These are phyloP conservation scores for Rosa persica DNA, from an alignment of 306 rosid genomes.

Conservation along the genomic window DNA sequence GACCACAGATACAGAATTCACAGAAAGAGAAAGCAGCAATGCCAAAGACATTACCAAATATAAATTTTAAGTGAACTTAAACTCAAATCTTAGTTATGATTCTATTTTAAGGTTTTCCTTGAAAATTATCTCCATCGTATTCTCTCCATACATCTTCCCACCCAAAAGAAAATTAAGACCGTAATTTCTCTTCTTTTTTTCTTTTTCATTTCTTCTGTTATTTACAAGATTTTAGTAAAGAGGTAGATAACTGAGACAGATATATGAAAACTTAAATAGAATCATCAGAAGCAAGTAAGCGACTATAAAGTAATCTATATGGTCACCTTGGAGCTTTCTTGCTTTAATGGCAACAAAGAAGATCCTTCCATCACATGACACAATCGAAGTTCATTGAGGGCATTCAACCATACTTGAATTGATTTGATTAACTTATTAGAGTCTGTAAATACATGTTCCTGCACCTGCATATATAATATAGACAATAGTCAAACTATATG, in stretches of 20 bases:
- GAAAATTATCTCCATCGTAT: background rate
- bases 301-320: constrained; percentile 9
- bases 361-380: constrained; percentile 62
- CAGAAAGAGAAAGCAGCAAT: background rate
- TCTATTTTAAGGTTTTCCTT: background rate
- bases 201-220: background rate
- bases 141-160: background rate
- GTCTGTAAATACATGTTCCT: constrained; percentile 67
- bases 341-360: constrained; percentile 35
- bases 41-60: background rate
- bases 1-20: background rate
- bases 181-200: background rate
- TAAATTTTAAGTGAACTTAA: background rate
- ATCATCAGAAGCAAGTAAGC: constrained; percentile 11
- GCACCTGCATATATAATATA: constrained; percentile 60
- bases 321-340: constrained; percentile 64
- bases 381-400: constrained; percentile 87
- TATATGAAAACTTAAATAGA: background rate
- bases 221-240: background rate
- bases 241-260: background rate
- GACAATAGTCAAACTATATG: constrained; percentile 8
- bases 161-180: background rate
- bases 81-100: background rate
- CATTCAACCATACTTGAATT: constrained; percentile 76
- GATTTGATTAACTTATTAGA: constrained; percentile 77